phyloP scores from a whole-genome alignment of 768 basidiomycete genomes.

The Rubroboletus pulcherrimus region DNA sequence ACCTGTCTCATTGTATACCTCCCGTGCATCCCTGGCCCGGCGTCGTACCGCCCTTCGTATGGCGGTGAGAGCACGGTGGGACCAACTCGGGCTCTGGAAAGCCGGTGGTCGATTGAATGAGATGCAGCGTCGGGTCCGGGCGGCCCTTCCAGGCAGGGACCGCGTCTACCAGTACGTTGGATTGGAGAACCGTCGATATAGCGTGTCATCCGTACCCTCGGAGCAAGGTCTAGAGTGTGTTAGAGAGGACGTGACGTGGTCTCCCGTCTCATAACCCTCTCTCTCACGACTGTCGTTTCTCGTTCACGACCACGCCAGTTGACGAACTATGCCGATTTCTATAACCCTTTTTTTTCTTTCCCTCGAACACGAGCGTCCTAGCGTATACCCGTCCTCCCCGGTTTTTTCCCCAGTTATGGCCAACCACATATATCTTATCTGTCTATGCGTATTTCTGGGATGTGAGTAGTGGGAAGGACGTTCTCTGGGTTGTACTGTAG shows the following conservation, averaged over 20 bases:
- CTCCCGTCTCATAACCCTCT: slow-evolving; percentile 10
- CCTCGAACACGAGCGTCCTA: slow-evolving; percentile 5
- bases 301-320: slow-evolving; percentile 14
- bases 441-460: slow-evolving; percentile 6
- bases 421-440: slow-evolving; percentile 17
- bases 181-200: slow-evolving; percentile 2
- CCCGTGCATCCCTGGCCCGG: slow-evolving; percentile 24
- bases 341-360: neutral
- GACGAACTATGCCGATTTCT: neutral
- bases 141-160: slow-evolving; percentile 25
- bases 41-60: slow-evolving; percentile 28
- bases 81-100: slow-evolving; percentile 26
- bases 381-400: slow-evolving; percentile 5
- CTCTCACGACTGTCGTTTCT: slow-evolving; percentile 6
- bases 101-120: slow-evolving; percentile 26
- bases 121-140: slow-evolving; percentile 29
- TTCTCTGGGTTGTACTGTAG: slow-evolving; percentile 12
- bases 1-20: slow-evolving; percentile 4
- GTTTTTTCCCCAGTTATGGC: slow-evolving; percentile 5
- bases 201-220: neutral
- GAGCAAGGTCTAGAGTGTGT: neutral
- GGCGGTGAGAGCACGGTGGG: slow-evolving; percentile 28
- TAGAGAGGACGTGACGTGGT: neutral
- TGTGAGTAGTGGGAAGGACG: slow-evolving; percentile 2
- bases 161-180: slow-evolving; percentile 33